phyloP scores from a whole-genome alignment of 257 asterid species.

The Ophiorrhiza pumila region DNA sequence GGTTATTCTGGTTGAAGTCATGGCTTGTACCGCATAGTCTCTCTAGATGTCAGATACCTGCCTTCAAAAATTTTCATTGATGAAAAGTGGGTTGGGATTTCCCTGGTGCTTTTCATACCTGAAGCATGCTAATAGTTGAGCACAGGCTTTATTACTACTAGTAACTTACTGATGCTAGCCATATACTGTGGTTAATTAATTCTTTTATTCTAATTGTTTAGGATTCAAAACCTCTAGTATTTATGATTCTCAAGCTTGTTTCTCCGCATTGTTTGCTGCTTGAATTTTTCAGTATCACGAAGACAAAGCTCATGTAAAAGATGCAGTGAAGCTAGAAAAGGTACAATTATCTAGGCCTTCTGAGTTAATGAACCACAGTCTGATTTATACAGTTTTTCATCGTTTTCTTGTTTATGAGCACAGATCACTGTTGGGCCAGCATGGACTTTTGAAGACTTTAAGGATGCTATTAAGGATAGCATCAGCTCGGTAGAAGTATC shows the following conservation, averaged over 20 bases:
- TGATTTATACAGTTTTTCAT: not conserved
- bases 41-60: not conserved
- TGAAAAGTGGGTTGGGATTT: not conserved
- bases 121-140: not conserved
- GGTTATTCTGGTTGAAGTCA: not conserved
- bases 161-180: not conserved
- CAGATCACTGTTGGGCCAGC: slow-evolving; percentile 65
- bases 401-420: slow-evolving; percentile 5
- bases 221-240: not conserved
- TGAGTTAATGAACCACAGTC: slow-evolving; percentile 1
- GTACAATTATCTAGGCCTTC: slow-evolving; percentile 28
- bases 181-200: not conserved
- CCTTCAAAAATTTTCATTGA: not conserved
- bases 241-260: slow-evolving; percentile 1
- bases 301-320: slow-evolving; percentile 70
- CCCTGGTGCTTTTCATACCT: not conserved
- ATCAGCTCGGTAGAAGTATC: slow-evolving; percentile 45
- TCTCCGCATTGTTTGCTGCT: not conserved
- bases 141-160: not conserved
- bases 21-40: not conserved
- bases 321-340: slow-evolving; percentile 71
- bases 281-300: slow-evolving; percentile 68
- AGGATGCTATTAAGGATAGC: slow-evolving; percentile 47
- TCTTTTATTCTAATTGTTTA: not conserved
- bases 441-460: slow-evolving; percentile 79